Evolutionary conservation across 805 yeast species (phyloP).

Genomic region (Kazachstania taianensis): DNA sequence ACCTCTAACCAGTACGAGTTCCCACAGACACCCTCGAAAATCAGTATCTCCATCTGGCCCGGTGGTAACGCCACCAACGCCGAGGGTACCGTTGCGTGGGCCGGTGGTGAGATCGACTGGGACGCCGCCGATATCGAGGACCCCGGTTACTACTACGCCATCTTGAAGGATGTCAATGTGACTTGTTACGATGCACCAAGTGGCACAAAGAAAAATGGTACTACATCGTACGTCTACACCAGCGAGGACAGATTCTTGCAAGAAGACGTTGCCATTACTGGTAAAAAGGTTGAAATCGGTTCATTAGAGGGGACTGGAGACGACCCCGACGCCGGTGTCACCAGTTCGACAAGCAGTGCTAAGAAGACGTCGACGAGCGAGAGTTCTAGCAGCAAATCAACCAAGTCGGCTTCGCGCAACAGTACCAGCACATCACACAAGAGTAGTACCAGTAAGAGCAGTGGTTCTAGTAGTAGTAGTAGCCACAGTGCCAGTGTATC

Average conservation of each 20-base stretch:
- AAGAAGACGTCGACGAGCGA: constrained; percentile 5
- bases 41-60: constrained; percentile 73
- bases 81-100: constrained; percentile 66
- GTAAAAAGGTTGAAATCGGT: constrained; percentile 51
- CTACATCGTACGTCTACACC: constrained; percentile 45
- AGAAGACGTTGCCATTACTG: constrained; percentile 48
- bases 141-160: constrained; percentile 74
- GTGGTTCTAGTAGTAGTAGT: background rate
- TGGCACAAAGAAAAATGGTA: constrained; percentile 36
- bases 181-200: constrained; percentile 68
- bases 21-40: constrained; percentile 68
- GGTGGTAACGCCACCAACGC: constrained; percentile 50
- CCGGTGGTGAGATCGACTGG: constrained; percentile 87
- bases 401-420: background rate
- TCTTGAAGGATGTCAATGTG: constrained; percentile 48
- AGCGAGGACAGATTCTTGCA: constrained; percentile 36
- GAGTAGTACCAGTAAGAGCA: background rate
- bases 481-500: too few species aligned
- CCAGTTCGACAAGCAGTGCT: constrained; percentile 2
- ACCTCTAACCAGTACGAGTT: constrained; percentile 47
- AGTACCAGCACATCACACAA: constrained; percentile 1
- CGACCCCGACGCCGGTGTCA: constrained; percentile 34
- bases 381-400: constrained; percentile 3
- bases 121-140: constrained; percentile 57
- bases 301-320: constrained; percentile 57